Conservation (phyloP, 345 rosid genomes). For the Clarkia xantiana region DNA sequence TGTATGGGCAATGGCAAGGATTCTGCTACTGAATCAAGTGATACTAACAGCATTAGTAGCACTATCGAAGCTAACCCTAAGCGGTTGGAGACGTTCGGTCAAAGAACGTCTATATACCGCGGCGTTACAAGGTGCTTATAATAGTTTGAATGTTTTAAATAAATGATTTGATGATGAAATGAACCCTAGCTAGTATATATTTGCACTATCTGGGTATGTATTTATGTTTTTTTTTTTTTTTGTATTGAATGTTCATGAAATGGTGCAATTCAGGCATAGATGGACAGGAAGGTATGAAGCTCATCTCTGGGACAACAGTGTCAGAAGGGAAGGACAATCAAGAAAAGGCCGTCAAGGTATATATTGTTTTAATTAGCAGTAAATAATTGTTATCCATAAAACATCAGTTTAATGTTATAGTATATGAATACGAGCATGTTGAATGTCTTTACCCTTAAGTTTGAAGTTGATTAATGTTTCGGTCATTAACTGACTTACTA, state of each 20-base stretch:
- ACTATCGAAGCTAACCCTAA: slow-evolving; percentile 50
- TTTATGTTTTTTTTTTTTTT: too few species aligned
- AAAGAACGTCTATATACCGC: slow-evolving; percentile 83
- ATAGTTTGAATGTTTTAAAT: neutral
- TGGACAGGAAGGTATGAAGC: slow-evolving; percentile 98
- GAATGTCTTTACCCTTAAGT: too few species aligned
- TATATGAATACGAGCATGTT: too few species aligned
- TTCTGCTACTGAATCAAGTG: slow-evolving; percentile 21
- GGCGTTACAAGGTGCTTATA: slow-evolving; percentile 64
- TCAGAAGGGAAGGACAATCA: slow-evolving; percentile 92
- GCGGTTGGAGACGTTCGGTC: slow-evolving; percentile 75
- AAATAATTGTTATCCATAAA: too few species aligned
- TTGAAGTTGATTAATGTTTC: too few species aligned
- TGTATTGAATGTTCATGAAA: too few species aligned
- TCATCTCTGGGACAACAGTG: slow-evolving; percentile 93
- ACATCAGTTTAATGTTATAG: too few species aligned
- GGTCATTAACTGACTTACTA: too few species aligned
- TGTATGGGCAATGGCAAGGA: slow-evolving; percentile 76
- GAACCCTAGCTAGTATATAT: too few species aligned
- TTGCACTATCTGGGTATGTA: too few species aligned
- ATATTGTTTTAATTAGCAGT: too few species aligned
- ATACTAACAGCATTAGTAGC: slow-evolving; percentile 26
- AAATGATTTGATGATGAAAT: too few species aligned
- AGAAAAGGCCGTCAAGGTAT: slow-evolving; percentile 92
- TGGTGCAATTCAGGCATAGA: slow-evolving; percentile 38